Evolutionary conservation across 495 filamentous ascomycete genomes (phyloP).

Genomic region (Aspergillus heteromorphus): DNA sequence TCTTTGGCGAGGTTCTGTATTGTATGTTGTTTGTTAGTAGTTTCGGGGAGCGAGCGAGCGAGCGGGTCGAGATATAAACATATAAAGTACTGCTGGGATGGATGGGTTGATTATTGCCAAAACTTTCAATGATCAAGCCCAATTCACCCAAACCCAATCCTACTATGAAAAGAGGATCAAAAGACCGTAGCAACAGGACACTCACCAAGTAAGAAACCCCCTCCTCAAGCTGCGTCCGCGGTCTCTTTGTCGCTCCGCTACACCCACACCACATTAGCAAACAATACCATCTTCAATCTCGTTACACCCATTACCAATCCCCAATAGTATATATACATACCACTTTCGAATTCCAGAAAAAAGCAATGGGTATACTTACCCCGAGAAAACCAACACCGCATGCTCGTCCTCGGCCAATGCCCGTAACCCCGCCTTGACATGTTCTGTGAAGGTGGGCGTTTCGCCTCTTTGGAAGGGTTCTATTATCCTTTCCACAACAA

Average conservation of each 20-base stretch:
- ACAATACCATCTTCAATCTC: neutral
- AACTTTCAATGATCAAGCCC: too few species aligned
- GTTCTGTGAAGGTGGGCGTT: conserved; percentile 64
- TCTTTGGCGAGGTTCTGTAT: conserved; percentile 42
- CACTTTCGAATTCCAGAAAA: too few species aligned
- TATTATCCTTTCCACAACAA: conserved; percentile 38
- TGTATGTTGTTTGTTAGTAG: conserved; percentile 8
- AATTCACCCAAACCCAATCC: neutral
- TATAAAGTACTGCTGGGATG: too few species aligned
- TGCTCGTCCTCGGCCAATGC: conserved; percentile 31
- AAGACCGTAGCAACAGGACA: neutral
- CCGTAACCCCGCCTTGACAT: conserved; percentile 60
- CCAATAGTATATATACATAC: neutral
- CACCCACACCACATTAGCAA: neutral
- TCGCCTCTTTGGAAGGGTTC: conserved; percentile 68
- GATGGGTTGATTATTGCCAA: too few species aligned
- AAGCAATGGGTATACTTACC: conserved; percentile 40
- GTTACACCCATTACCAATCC: neutral
- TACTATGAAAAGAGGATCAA: neutral
- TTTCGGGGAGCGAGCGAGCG: too few species aligned
- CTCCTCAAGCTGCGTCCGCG: conserved; percentile 52
- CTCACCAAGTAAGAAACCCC: conserved; percentile 58
- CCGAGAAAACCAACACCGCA: conserved; percentile 61
- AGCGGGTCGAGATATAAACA: too few species aligned
- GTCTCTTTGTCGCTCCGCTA: conserved; percentile 58